These are phyloP conservation scores for Chlamydomonas sp. DNA, from an alignment of 139 green algal species.

Conservation along the genomic window DNA sequence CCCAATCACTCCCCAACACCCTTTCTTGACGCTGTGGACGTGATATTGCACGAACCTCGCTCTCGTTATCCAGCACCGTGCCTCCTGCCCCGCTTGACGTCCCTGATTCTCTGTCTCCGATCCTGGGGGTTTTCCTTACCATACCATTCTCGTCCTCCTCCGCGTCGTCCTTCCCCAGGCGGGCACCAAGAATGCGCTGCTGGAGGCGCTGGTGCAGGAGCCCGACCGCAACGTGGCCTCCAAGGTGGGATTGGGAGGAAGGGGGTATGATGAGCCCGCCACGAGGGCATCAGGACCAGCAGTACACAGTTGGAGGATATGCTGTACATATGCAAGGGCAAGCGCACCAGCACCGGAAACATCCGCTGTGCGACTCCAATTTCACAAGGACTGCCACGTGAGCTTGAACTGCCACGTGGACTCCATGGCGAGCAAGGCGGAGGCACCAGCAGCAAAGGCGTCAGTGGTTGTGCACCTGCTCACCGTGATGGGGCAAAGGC, in stretches of 20 bases:
- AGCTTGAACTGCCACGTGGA: too few relatives aligned
- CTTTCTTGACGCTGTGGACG: not conserved
- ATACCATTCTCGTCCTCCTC: not conserved
- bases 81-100: not conserved
- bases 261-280: too few relatives aligned
- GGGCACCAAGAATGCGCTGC: conserved; percentile 69
- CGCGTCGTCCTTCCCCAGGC: conserved; percentile 36
- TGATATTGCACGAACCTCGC: conserved; percentile 14
- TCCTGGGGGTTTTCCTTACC: not conserved
- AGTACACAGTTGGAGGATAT: not conserved
- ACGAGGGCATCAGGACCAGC: not conserved
- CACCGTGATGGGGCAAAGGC: too few relatives aligned
- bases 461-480: too few relatives aligned
- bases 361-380: too few relatives aligned
- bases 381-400: too few relatives aligned
- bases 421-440: too few relatives aligned
- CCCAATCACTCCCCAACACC: not conserved
- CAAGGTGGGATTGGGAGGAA: conserved; percentile 39
- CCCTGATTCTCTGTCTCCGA: not conserved
- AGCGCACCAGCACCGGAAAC: not conserved
- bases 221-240: conserved; percentile 51
- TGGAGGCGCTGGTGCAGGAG: conserved; percentile 62
- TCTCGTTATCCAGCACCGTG: not conserved
- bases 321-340: not conserved
- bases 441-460: too few relatives aligned